Conservation (phyloP, 2,329 filamentous ascomycete species). For the Colletotrichum chlorophyti region DNA sequence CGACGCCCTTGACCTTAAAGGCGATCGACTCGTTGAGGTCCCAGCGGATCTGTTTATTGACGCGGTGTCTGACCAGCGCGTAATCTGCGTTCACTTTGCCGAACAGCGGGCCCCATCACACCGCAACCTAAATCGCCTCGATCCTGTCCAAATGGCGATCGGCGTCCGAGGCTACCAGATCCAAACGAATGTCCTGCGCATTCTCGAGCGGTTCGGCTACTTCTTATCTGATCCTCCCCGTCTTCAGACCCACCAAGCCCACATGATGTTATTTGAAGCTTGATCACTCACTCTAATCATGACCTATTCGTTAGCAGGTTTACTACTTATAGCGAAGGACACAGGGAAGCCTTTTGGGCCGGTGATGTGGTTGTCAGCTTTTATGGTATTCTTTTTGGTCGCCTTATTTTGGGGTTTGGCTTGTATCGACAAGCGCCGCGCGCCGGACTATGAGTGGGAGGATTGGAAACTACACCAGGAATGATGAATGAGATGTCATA, state of each 20-base stretch:
- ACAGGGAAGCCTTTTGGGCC: no score
- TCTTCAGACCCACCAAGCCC: not conserved
- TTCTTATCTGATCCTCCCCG: slow-evolving; percentile 1
- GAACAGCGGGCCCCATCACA: no score
- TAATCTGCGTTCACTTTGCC: slow-evolving; percentile 10
- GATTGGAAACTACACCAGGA: not conserved
- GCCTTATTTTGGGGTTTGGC: not conserved
- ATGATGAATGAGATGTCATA: not conserved
- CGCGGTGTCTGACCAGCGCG: slow-evolving; percentile 6
- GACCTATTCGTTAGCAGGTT: no score
- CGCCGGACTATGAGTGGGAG: not conserved
- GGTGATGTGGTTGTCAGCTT: not conserved
- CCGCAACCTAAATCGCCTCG: not conserved
- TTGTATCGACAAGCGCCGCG: not conserved
- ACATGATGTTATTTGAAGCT: no score
- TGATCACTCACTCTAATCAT: no score
- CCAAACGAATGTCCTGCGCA: not conserved
- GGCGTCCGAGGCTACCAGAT: not conserved
- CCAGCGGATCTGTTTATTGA: slow-evolving; percentile 2
- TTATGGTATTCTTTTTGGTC: not conserved
- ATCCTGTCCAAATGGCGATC: not conserved
- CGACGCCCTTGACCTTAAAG: slow-evolving; percentile 3
- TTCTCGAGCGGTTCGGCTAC: not conserved
- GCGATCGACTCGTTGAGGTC: slow-evolving; percentile 10
- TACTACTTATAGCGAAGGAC: no score